Percentiles rank a stretch among this genome's conserved stretches.
Evolutionary conservation across 2,329 filamentous ascomycete species (phyloP).

Genomic region (Canariomyces notabilis): DNA sequence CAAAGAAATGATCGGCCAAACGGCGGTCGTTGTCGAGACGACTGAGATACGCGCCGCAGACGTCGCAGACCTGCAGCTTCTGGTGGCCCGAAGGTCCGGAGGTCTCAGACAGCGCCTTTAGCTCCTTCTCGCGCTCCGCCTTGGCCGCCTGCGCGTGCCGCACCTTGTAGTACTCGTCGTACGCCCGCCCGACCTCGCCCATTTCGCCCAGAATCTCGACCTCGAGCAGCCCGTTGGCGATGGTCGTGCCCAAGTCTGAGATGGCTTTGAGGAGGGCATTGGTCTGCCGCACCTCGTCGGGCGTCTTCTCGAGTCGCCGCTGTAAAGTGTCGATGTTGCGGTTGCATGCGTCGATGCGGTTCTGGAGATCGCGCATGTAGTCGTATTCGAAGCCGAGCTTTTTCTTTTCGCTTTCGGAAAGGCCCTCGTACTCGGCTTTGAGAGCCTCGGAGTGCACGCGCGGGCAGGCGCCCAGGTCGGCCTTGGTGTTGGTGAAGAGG

Average conservation of each 20-base stretch:
- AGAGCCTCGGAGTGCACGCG: slow-evolving; percentile 84
- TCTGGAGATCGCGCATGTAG: slow-evolving; percentile 92
- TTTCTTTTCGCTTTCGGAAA: slow-evolving; percentile 65
- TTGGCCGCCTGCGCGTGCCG: slow-evolving; percentile 76
- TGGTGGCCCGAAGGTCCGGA: slow-evolving; percentile 91
- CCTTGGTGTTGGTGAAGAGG: slow-evolving; percentile 98
- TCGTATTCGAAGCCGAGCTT: slow-evolving; percentile 92
- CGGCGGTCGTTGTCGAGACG: slow-evolving; percentile 90
- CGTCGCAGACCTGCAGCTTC: slow-evolving; percentile 97
- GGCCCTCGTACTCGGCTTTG: slow-evolving; percentile 80
- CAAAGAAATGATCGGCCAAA: slow-evolving; percentile 95
- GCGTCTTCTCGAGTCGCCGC: slow-evolving; percentile 88
- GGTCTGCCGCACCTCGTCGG: slow-evolving; percentile 94
- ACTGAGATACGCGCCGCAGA: slow-evolving; percentile 91
- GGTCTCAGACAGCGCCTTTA: slow-evolving; percentile 87
- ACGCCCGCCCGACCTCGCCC: slow-evolving; percentile 72
- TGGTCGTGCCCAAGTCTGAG: slow-evolving; percentile 69
- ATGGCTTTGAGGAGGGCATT: slow-evolving; percentile 86
- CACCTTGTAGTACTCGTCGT: slow-evolving; percentile 84
- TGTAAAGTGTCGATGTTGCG: slow-evolving; percentile 87
- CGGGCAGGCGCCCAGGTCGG: slow-evolving; percentile 85
- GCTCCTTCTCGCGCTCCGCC: slow-evolving; percentile 76
- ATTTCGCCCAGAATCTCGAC: slow-evolving; percentile 79
- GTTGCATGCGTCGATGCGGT: slow-evolving; percentile 96
- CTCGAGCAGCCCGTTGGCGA: slow-evolving; percentile 79